A percentile compares a stretch with the other conserved stretches of the same genome.
These are phyloP conservation scores for Boechera divaricarpa DNA, from an alignment of 345 rosid species.

Conservation along the genomic window DNA sequence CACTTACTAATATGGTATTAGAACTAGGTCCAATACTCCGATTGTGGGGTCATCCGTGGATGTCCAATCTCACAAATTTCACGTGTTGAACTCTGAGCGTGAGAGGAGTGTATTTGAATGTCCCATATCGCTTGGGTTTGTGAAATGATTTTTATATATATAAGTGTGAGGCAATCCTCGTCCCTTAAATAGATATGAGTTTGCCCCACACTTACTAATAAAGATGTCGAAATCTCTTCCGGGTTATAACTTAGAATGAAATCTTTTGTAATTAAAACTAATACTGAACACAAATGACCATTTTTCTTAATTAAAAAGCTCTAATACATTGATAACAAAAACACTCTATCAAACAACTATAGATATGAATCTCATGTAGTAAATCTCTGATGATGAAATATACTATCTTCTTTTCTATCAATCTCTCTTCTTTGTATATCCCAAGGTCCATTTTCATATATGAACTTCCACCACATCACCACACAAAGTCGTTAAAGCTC, in stretches of 20 bases:
- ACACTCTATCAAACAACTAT: constrained; percentile 3
- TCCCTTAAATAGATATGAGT: too few relatives aligned
- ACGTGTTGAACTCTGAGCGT: too few relatives aligned
- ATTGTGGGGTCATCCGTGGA: too few relatives aligned
- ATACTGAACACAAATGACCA: neutral
- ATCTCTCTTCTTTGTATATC: constrained; percentile 21
- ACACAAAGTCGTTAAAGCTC: constrained; percentile 15
- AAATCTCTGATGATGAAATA: constrained; percentile 8
- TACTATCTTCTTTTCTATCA: neutral
- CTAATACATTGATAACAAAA: constrained; percentile 15
- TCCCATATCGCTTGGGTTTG: too few relatives aligned
- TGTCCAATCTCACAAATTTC: too few relatives aligned
- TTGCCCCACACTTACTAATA: too few relatives aligned
- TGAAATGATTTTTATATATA: too few relatives aligned
- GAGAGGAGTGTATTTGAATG: too few relatives aligned
- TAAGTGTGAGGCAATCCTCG: too few relatives aligned
- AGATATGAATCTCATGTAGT: neutral
- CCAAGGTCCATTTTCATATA: constrained; percentile 1
- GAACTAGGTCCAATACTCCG: too few relatives aligned
- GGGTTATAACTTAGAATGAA: neutral
- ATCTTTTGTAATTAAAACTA: neutral
- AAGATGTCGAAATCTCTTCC: neutral
- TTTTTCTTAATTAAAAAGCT: neutral
- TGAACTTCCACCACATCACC: constrained; percentile 27
- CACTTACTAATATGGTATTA: too few relatives aligned